Evolutionary conservation across 2,329 filamentous ascomycete species (phyloP).

Genomic region (Aspergillus viridinutans): DNA sequence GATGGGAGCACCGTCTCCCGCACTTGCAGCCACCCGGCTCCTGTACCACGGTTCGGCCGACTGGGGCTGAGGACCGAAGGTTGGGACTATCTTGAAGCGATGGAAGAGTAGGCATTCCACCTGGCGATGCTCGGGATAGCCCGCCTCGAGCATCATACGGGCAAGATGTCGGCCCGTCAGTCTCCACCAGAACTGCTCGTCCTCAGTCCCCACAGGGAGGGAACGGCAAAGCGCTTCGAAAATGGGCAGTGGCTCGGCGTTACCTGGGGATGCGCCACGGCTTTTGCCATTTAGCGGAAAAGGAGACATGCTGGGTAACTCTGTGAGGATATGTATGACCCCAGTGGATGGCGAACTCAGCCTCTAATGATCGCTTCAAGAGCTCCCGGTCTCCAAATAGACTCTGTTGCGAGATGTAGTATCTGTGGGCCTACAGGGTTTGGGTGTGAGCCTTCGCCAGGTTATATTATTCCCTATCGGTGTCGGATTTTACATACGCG

Average conservation of each 20-base stretch:
- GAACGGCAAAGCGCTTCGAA: constrained; percentile 2
- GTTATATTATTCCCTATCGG: too few species aligned
- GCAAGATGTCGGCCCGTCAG: constrained; percentile 3
- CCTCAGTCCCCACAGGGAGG: neutral
- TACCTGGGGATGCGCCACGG: neutral
- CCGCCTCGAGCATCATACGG: constrained; percentile 3
- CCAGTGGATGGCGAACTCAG: too few species aligned
- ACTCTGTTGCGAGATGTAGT: too few species aligned
- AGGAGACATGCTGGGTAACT: too few species aligned
- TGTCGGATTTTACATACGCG: too few species aligned
- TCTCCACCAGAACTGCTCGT: constrained; percentile 4
- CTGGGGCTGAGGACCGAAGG: neutral
- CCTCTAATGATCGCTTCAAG: too few species aligned
- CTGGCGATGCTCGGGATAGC: constrained; percentile 4
- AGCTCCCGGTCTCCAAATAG: too few species aligned
- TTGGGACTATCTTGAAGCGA: constrained; percentile 1
- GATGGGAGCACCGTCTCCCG: constrained; percentile 3
- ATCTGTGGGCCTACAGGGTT: too few species aligned
- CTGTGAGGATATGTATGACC: too few species aligned
- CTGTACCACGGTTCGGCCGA: neutral
- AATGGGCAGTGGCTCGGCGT: constrained; percentile 3
- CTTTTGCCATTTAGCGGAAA: too few species aligned
- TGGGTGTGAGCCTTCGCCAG: too few species aligned
- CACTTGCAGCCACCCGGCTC: neutral
- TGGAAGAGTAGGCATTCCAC: constrained; percentile 3